A percentile compares a stretch with the other conserved stretches of the same genome.
These are phyloP conservation scores for Miscanthus sacchariflorus DNA, from an alignment of 202 grass and related monocot species.

Conservation along the genomic window DNA sequence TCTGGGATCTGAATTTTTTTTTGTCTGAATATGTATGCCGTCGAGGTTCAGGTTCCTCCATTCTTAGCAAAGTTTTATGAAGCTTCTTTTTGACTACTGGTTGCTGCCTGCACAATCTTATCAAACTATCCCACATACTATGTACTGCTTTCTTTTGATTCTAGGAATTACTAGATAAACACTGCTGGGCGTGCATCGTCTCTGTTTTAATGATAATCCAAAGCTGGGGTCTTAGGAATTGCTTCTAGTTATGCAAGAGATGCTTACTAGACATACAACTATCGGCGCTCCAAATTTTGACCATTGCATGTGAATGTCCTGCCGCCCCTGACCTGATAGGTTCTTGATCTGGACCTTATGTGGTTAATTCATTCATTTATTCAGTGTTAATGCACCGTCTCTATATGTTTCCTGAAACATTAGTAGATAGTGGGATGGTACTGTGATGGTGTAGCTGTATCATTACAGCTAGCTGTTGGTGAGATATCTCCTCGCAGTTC, in stretches of 20 bases:
- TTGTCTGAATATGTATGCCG: not conserved
- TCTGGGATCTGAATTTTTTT: not conserved
- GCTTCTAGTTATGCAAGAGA: not conserved
- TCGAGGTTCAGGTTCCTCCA: not conserved
- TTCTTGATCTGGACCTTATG: not conserved
- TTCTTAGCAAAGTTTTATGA: not conserved
- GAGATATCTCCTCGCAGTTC: not conserved
- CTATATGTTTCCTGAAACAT: not conserved
- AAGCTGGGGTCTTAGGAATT: not conserved
- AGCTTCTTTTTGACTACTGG: not conserved
- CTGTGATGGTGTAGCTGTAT: not conserved
- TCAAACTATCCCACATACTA: not conserved
- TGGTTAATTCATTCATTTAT: not conserved
- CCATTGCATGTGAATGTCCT: not conserved
- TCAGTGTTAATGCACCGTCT: not conserved
- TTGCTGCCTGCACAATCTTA: not conserved
- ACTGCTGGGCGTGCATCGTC: not conserved
- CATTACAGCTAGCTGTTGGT: not conserved
- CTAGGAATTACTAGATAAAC: not conserved
- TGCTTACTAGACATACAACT: not conserved
- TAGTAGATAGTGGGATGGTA: not conserved
- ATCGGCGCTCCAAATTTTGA: not conserved
- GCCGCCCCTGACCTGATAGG: not conserved
- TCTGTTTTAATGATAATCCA: not conserved
- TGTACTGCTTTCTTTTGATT: not conserved